These are phyloP conservation scores for Rhinocladiella similis DNA, from an alignment of 2,329 filamentous ascomycete species.

Conservation along the genomic window DNA sequence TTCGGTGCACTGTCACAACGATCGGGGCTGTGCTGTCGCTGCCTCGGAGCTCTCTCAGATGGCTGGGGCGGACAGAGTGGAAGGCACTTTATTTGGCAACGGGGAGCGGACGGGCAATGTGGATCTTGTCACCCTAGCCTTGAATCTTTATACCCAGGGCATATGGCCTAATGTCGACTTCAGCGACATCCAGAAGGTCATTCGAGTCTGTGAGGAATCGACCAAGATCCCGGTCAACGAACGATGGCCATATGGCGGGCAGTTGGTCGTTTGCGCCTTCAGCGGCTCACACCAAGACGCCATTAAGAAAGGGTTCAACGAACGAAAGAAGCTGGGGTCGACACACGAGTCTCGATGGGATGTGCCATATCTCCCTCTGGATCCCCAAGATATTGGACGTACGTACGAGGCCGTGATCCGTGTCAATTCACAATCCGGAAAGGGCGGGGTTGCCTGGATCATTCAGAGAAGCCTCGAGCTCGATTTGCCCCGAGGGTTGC, in stretches of 20 bases:
- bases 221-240: conserved; percentile 94
- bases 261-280: conserved; percentile 89
- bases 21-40: conserved; percentile 84
- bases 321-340: conserved; percentile 62
- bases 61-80: conserved; percentile 91
- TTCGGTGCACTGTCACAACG: conserved; percentile 92
- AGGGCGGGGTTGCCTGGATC: conserved; percentile 93
- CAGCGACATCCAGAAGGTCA: conserved; percentile 81
- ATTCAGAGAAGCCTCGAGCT: conserved; percentile 86
- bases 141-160: conserved; percentile 95
- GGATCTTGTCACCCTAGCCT: conserved; percentile 84
- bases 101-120: conserved; percentile 96
- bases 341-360: conserved; percentile 71
- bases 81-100: conserved; percentile 92
- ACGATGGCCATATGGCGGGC: conserved; percentile 85
- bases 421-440: conserved; percentile 94
- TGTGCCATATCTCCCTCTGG: conserved; percentile 88
- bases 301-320: conserved; percentile 81
- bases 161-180: conserved; percentile 85
- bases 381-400: conserved; percentile 88
- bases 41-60: conserved; percentile 92
- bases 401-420: conserved; percentile 98
- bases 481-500: conserved; percentile 87
- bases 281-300: conserved; percentile 92
- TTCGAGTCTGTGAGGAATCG: conserved; percentile 84